Evolutionary conservation across 495 filamentous ascomycete species (phyloP), one percentile per base, ranked within the genome.

Genomic region (Choiromyces venosus): DNA sequence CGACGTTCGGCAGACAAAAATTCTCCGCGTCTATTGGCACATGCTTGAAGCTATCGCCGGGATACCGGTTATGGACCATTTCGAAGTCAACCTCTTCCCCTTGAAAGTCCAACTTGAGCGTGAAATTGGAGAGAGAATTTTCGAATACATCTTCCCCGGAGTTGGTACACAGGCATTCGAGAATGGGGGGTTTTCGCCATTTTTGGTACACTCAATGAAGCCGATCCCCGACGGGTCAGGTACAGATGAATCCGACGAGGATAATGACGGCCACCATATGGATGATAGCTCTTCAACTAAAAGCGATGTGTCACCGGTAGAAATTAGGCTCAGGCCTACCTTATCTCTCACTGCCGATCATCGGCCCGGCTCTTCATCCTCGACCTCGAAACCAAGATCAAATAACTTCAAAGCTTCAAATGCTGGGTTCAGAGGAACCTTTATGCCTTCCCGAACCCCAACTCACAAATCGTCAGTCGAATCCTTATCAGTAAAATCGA

Each of bases 1-100:
- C 33, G 73, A 75, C 39, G 42, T 70, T 40, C 52, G 66, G 14
- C 86, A 87, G 37, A 84, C 85, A 71, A 90, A 90, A 72, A 97
- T 98, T 91, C 87, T 98, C 65, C 88, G 91, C 42, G 91, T 99
- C 40, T 93, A 93, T 76, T 99, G 95, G 93, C 90, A 96, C 80
- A 97, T 97, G 92, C 86, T 98, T 9, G 95, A 99, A 81, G 95
- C 94, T 44, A 97, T 99, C 80, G 95, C 94, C 61, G 95, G 95
- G 42, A 98, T 99, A 77, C 93, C 95, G 1, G 94, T 99, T 65
- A 90, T 98, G 85, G 94, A 98, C 76, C 91, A 96, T 80, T 99
- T 99, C 76, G 95, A 99, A 82, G 91, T 99, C 68, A 91, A 93
- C 74, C 84, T 98, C 14, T 93, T 95, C 81, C 95, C 95, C 1